Evolutionary conservation across 2,329 filamentous ascomycete species (phyloP).

Genomic region (Pseudogymnoascus sp.): DNA sequence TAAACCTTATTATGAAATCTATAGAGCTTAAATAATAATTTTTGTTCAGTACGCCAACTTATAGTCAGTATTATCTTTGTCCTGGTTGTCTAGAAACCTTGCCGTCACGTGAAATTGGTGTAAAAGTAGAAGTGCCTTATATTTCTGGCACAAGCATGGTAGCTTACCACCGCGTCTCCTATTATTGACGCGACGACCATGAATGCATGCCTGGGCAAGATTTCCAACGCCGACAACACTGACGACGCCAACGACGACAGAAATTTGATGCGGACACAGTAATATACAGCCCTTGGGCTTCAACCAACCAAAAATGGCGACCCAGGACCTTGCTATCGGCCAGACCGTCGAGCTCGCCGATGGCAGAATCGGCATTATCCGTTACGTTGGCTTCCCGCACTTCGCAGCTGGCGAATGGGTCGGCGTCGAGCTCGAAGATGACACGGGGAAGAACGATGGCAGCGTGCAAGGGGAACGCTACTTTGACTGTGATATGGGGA

Average conservation of each 20-base stretch:
- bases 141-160: not conserved
- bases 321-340: not conserved
- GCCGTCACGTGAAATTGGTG: not conserved
- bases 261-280: not conserved
- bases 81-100: not conserved
- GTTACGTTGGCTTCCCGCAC: slow-evolving; percentile 70
- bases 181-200: slow-evolving; percentile 5
- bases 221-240: not conserved
- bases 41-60: not conserved
- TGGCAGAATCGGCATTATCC: slow-evolving; percentile 67
- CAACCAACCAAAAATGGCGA: slow-evolving; percentile 1
- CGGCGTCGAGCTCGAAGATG: slow-evolving; percentile 77
- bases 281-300: not conserved
- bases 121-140: not conserved
- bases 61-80: too few relatives aligned
- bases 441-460: slow-evolving; percentile 88
- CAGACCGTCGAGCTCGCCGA: slow-evolving; percentile 61
- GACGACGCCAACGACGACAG: not conserved
- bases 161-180: not conserved
- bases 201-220: not conserved
- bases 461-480: slow-evolving; percentile 82
- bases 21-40: not conserved
- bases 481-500: slow-evolving; percentile 72
- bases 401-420: slow-evolving; percentile 84
- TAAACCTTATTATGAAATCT: not conserved